Evolutionary conservation across 2,329 filamentous ascomycete genomes (phyloP).

Genomic region (Pyrenophora tritici-repentis): DNA sequence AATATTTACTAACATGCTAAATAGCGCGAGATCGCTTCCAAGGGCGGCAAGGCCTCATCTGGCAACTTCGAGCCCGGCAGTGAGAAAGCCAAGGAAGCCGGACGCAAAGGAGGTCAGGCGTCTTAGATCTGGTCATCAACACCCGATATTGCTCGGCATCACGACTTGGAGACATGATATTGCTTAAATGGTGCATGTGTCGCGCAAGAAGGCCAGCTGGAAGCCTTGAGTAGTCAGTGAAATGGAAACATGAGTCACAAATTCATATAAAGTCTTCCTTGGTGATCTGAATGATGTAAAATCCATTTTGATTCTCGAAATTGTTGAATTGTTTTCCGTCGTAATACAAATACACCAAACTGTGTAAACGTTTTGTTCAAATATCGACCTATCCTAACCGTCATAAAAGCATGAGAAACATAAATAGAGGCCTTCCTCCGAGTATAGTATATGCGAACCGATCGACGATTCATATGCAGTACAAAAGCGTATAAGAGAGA

Average conservation of each 20-base stretch:
- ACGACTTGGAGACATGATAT: background rate
- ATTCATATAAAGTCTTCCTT: background rate
- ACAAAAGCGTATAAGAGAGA: background rate
- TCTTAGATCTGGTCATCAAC: background rate
- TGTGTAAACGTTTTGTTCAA: background rate
- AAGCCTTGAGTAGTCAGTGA: background rate
- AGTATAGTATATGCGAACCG: background rate
- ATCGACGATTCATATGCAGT: background rate
- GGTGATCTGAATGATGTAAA: no score
- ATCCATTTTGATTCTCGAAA: background rate
- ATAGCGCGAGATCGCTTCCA: conserved; percentile 60
- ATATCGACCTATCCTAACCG: background rate
- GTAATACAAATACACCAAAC: no score
- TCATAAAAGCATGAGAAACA: background rate
- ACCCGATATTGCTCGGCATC: no score
- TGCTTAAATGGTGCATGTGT: background rate
- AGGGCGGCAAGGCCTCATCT: conserved; percentile 59
- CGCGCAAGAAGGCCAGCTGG: background rate
- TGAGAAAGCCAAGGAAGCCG: conserved; percentile 59
- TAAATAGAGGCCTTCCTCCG: background rate
- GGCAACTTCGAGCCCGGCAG: conserved; percentile 61
- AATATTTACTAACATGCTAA: conserved; percentile 1
- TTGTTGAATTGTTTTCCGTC: conserved; percentile 1
- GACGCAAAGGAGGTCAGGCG: conserved; percentile 56
- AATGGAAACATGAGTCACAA: background rate